These are phyloP conservation scores for Cercospora nicotianae DNA, from an alignment of 2,329 filamentous ascomycete genomes.

Conservation along the genomic window DNA sequence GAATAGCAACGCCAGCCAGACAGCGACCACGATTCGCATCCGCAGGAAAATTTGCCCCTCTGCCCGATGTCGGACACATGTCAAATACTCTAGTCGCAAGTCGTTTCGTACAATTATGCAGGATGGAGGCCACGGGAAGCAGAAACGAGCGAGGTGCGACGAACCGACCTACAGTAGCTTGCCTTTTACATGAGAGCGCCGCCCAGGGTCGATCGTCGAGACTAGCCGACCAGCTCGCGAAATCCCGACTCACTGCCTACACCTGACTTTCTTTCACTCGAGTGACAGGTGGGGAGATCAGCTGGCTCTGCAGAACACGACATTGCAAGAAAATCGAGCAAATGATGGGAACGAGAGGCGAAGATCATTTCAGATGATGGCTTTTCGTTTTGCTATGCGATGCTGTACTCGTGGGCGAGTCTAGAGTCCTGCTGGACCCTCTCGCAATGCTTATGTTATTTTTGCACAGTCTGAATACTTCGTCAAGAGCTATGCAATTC, in stretches of 20 bases:
- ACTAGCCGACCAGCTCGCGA: background rate
- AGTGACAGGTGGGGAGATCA: background rate
- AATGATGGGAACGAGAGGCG: background rate
- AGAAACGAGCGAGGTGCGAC: constrained; percentile 7
- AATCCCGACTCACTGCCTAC: background rate
- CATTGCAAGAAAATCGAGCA: background rate
- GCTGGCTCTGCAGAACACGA: background rate
- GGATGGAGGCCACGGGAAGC: background rate
- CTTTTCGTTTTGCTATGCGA: constrained; percentile 6
- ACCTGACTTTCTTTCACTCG: background rate
- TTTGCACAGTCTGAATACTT: constrained; percentile 8
- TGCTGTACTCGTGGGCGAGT: constrained; percentile 7
- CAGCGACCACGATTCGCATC: background rate
- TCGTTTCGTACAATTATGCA: background rate
- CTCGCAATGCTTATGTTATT: constrained; percentile 3
- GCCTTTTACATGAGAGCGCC: constrained; percentile 12
- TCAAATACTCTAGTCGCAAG: background rate
- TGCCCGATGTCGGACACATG: constrained; percentile 7
- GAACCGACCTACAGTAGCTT: background rate
- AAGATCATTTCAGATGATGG: background rate
- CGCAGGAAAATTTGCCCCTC: constrained; percentile 7
- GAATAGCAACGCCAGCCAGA: background rate
- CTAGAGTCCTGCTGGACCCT: background rate
- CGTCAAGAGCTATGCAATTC: constrained; percentile 6
- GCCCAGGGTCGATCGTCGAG: background rate